Conservation (phyloP, 352 stramenopile species). For the Phytopythium delawarense region DNA sequence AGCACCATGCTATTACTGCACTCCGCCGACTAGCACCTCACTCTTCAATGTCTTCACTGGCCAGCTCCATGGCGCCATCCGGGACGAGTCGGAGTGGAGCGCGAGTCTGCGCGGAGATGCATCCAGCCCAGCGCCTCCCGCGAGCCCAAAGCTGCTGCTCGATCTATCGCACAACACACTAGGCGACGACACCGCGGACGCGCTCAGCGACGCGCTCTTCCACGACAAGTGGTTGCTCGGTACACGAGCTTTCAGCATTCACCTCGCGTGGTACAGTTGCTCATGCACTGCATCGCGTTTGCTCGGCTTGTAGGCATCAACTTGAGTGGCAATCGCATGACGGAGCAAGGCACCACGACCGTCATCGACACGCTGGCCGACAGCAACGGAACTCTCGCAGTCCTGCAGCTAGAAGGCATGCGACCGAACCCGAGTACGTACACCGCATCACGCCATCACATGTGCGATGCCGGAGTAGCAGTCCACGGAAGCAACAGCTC, state of each 20-base stretch:
- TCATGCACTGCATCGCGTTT: not conserved
- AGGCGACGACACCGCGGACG: constrained; percentile 30
- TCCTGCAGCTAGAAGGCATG: constrained; percentile 31
- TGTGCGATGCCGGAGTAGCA: not conserved
- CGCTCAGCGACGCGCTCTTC: constrained; percentile 45
- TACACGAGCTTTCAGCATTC: constrained; percentile 2
- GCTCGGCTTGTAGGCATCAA: constrained; percentile 29
- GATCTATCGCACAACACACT: constrained; percentile 48
- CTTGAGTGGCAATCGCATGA: constrained; percentile 37
- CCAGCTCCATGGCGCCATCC: constrained; percentile 46
- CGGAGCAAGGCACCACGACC: constrained; percentile 19
- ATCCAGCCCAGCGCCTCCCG: constrained; percentile 4
- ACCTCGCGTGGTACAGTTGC: not conserved
- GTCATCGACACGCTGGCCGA: constrained; percentile 34
- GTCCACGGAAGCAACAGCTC: not conserved
- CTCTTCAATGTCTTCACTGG: not conserved
- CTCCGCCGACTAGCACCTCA: not conserved
- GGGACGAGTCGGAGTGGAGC: constrained; percentile 54
- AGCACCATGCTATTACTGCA: not conserved
- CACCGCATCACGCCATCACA: not conserved
- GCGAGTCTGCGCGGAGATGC: constrained; percentile 42
- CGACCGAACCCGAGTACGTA: constrained; percentile 7
- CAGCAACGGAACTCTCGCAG: constrained; percentile 41
- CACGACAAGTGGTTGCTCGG: constrained; percentile 67
- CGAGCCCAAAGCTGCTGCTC: constrained; percentile 27